Conservation (phyloP, 2,329 filamentous ascomycete species). For the Coleophoma cylindrospora region DNA sequence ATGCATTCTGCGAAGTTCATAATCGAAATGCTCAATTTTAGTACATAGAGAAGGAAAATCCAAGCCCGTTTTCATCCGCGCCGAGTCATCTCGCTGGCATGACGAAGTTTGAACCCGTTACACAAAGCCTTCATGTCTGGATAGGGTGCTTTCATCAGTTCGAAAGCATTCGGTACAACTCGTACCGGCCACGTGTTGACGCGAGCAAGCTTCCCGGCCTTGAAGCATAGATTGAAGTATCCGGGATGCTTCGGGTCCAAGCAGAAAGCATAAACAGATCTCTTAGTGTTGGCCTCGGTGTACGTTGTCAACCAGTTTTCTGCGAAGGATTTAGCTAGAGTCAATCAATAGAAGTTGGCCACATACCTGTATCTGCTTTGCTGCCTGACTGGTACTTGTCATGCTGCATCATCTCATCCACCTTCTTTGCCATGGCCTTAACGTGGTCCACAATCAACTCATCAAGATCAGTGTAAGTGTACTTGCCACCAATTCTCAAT, state of each 20-base stretch:
- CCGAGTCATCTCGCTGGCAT: slow-evolving; percentile 19
- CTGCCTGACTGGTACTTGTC: slow-evolving; percentile 88
- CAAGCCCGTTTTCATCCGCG: slow-evolving; percentile 7
- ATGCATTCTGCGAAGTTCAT: neutral
- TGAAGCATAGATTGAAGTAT: slow-evolving; percentile 96
- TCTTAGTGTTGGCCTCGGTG: slow-evolving; percentile 90
- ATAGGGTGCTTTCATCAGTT: slow-evolving; percentile 83
- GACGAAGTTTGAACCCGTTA: slow-evolving; percentile 80
- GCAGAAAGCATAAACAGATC: slow-evolving; percentile 93
- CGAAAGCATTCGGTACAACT: slow-evolving; percentile 88
- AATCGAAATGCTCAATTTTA: neutral
- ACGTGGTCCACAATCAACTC: slow-evolving; percentile 96
- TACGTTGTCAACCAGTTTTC: slow-evolving; percentile 96
- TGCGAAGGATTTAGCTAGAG: slow-evolving; percentile 30
- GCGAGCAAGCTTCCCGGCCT: slow-evolving; percentile 71
- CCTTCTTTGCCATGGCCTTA: slow-evolving; percentile 96
- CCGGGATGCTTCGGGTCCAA: slow-evolving; percentile 87
- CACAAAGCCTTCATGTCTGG: slow-evolving; percentile 93
- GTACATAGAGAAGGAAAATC: neutral
- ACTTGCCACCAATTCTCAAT: slow-evolving; percentile 80
- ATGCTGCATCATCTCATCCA: slow-evolving; percentile 90
- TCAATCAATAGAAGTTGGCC: too few relatives aligned
- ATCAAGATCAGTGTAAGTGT: slow-evolving; percentile 92
- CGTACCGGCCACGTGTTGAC: slow-evolving; percentile 82
- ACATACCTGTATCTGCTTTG: slow-evolving; percentile 78